These are phyloP conservation scores for Leucocoprinus birnbaumii DNA, from an alignment of 768 basidiomycete species.

Conservation along the genomic window DNA sequence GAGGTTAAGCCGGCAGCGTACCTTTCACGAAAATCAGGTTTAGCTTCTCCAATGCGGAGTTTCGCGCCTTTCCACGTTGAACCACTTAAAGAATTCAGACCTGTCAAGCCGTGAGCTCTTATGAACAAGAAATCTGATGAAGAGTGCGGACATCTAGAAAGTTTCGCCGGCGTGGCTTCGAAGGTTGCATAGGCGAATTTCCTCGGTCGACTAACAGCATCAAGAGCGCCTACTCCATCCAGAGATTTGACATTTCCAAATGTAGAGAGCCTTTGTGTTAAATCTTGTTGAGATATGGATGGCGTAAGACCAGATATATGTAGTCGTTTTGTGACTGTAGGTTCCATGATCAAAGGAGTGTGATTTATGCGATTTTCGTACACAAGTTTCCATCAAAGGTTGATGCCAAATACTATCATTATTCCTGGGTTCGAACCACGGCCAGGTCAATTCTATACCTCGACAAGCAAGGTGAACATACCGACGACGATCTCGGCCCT, in stretches of 20 bases:
- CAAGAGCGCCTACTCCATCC: slow-evolving; percentile 64
- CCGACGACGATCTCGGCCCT: too few relatives aligned
- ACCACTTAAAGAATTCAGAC: slow-evolving; percentile 74
- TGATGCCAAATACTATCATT: neutral
- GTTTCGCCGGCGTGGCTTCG: slow-evolving; percentile 53
- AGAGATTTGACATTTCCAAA: slow-evolving; percentile 70
- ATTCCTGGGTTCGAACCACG: neutral
- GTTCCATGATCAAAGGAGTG: neutral
- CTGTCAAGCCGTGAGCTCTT: slow-evolving; percentile 29
- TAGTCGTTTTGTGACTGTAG: slow-evolving; percentile 51
- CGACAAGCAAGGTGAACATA: too few relatives aligned
- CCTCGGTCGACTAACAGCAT: slow-evolving; percentile 63
- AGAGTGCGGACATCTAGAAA: slow-evolving; percentile 58
- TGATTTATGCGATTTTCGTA: neutral
- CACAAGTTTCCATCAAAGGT: neutral
- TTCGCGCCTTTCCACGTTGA: slow-evolving; percentile 89
- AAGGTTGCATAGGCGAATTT: slow-evolving; percentile 77
- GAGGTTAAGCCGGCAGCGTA: slow-evolving; percentile 23
- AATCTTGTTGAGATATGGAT: slow-evolving; percentile 52
- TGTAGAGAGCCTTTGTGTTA: slow-evolving; percentile 52
- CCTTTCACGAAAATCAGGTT: slow-evolving; percentile 68
- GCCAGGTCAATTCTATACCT: too few relatives aligned
- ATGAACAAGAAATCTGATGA: neutral
- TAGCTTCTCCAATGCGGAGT: slow-evolving; percentile 80
- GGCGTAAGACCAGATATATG: slow-evolving; percentile 78